Percentiles rank a stretch among this genome's conserved stretches.
phyloP scores from a whole-genome alignment of 2,329 filamentous ascomycete genomes.

The Phyllosticta citriasiana region DNA sequence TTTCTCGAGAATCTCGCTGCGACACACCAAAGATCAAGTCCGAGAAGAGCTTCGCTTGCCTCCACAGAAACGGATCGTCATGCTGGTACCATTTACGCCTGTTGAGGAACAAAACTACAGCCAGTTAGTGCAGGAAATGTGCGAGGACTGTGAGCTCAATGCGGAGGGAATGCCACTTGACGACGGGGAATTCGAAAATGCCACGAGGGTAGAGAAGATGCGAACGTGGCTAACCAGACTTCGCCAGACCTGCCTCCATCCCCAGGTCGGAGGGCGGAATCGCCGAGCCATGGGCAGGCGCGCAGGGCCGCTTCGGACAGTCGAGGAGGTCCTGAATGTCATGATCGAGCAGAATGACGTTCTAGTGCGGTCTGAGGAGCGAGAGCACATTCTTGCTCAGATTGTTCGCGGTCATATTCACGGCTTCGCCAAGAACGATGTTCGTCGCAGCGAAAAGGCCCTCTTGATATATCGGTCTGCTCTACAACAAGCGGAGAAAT shows the following conservation, averaged over 20 bases:
- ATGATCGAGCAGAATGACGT: slow-evolving; percentile 84
- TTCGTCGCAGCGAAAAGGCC: slow-evolving; percentile 49
- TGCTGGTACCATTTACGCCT: slow-evolving; percentile 81
- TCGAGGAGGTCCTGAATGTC: slow-evolving; percentile 74
- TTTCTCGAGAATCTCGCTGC: slow-evolving; percentile 62
- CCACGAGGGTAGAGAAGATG: slow-evolving; percentile 53
- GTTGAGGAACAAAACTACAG: slow-evolving; percentile 87
- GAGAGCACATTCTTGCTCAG: slow-evolving; percentile 52
- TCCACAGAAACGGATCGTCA: slow-evolving; percentile 72
- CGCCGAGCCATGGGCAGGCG: slow-evolving; percentile 51
- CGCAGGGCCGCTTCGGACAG: slow-evolving; percentile 63
- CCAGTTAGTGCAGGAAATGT: slow-evolving; percentile 66
- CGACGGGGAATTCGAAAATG: slow-evolving; percentile 55
- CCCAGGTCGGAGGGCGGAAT: slow-evolving; percentile 63
- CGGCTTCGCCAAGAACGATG: slow-evolving; percentile 58
- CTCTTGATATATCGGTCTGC: slow-evolving; percentile 57
- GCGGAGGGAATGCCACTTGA: slow-evolving; percentile 50
- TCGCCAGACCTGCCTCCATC: slow-evolving; percentile 76
- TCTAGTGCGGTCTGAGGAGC: slow-evolving; percentile 56
- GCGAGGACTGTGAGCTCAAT: slow-evolving; percentile 56
- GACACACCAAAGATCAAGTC: slow-evolving; percentile 77
- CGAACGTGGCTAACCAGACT: slow-evolving; percentile 66
- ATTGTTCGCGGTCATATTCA: slow-evolving; percentile 66
- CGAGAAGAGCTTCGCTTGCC: slow-evolving; percentile 71
- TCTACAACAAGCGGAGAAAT: slow-evolving; percentile 28